A percentile compares a stretch with the other conserved stretches of the same genome.
phyloP scores from a whole-genome alignment of 2,329 filamentous ascomycete genomes.

The Phyllosticta capitalensis region DNA sequence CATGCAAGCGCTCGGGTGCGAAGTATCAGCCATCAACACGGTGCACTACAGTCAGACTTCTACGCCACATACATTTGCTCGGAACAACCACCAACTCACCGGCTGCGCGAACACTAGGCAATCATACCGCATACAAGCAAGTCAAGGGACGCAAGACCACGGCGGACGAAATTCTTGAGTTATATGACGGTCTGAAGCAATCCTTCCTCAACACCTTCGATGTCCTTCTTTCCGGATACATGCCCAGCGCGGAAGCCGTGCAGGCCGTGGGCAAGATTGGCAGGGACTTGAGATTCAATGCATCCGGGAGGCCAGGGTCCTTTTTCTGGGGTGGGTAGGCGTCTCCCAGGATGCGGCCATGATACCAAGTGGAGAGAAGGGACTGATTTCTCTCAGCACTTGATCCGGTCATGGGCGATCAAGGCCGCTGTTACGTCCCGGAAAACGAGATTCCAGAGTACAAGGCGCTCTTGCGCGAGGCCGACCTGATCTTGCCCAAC shows the following conservation, averaged over 20 bases:
- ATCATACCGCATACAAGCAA: slow-evolving; percentile 87
- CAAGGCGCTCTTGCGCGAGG: slow-evolving; percentile 65
- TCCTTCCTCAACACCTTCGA: slow-evolving; percentile 83
- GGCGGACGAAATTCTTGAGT: slow-evolving; percentile 69
- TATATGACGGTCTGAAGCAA: slow-evolving; percentile 77
- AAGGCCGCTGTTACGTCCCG: slow-evolving; percentile 82
- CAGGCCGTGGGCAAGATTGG: slow-evolving; percentile 77
- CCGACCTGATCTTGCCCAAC: slow-evolving; percentile 89
- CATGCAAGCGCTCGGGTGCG: slow-evolving; percentile 86
- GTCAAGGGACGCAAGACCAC: slow-evolving; percentile 76
- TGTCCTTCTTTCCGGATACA: slow-evolving; percentile 90
- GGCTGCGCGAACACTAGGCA: slow-evolving; percentile 49
- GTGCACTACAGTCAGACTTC: slow-evolving; percentile 80
- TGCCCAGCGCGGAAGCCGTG: slow-evolving; percentile 77
- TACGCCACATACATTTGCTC: neutral
- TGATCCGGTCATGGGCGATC: slow-evolving; percentile 97
- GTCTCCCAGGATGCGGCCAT: neutral
- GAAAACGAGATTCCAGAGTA: slow-evolving; percentile 89
- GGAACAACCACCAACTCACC: slow-evolving; percentile 1
- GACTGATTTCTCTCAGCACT: slow-evolving; percentile 47
- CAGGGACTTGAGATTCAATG: slow-evolving; percentile 63
- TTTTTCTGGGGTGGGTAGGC: slow-evolving; percentile 72
- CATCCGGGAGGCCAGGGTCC: slow-evolving; percentile 52
- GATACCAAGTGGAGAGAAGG: neutral
- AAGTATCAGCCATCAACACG: slow-evolving; percentile 89